phyloP scores from a whole-genome alignment of 2,329 filamentous ascomycete species.

The Anisogramma anomala region DNA sequence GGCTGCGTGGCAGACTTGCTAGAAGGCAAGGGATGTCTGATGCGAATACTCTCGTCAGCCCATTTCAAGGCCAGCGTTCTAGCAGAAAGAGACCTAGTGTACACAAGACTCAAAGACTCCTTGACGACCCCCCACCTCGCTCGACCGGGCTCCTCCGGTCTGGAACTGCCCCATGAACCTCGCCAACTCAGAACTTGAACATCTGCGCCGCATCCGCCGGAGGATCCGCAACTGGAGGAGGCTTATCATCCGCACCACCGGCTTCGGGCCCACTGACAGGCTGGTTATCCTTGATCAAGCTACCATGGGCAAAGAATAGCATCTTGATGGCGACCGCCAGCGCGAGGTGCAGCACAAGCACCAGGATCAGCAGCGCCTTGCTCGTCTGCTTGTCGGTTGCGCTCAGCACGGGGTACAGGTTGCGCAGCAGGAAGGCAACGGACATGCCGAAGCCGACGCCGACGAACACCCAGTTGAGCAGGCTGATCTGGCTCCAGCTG shows the following conservation, averaged over 20 bases:
- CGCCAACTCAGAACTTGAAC: constrained; percentile 1
- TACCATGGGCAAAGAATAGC: constrained; percentile 81
- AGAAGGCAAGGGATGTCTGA: background rate
- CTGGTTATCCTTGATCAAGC: constrained; percentile 33
- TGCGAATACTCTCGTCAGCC: background rate
- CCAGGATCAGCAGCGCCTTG: constrained; percentile 73
- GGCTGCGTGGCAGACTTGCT: background rate
- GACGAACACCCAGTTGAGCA: constrained; percentile 90
- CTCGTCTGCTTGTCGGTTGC: constrained; percentile 87
- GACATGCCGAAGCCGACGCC: constrained; percentile 73
- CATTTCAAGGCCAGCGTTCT: background rate
- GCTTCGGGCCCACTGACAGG: constrained; percentile 14
- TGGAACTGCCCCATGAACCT: background rate
- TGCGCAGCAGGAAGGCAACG: constrained; percentile 73
- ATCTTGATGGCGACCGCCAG: constrained; percentile 91
- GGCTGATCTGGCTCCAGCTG: constrained; percentile 74
- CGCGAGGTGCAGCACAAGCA: constrained; percentile 78
- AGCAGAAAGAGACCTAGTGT: constrained; percentile 1
- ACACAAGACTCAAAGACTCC: constrained; percentile 8
- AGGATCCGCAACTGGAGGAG: constrained; percentile 2
- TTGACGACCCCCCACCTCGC: constrained; percentile 3
- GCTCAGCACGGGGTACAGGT: constrained; percentile 81
- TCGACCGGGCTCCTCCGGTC: background rate
- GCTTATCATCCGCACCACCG: constrained; percentile 8
- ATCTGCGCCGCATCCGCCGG: constrained; percentile 4